Conservation (phyloP, 2,329 filamentous ascomycete species). For the Hypocreales sp. region DNA sequence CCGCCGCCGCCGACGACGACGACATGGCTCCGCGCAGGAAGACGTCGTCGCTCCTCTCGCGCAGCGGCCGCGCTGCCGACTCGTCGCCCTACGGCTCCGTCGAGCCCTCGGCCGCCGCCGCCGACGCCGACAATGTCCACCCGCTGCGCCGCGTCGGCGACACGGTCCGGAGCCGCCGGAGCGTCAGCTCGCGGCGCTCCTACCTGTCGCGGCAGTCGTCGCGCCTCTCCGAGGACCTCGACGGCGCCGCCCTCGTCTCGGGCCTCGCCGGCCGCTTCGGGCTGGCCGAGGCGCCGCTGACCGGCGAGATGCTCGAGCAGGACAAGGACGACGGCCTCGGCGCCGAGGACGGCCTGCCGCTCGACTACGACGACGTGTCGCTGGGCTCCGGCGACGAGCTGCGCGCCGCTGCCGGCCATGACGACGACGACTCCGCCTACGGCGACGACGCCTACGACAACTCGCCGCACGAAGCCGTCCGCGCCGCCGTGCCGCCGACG, state of each 20-base stretch:
- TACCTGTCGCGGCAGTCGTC: conserved; percentile 15
- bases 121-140: conserved; percentile 17
- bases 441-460: conserved; percentile 46
- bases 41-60: conserved; percentile 19
- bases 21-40: conserved; percentile 18
- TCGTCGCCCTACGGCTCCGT: conserved; percentile 23
- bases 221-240: conserved; percentile 31
- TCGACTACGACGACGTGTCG: conserved; percentile 22
- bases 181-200: conserved; percentile 17
- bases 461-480: conserved; percentile 64
- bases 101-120: conserved; percentile 11
- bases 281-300: conserved; percentile 29
- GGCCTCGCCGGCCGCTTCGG: conserved; percentile 38
- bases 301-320: conserved; percentile 28
- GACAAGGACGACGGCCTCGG: conserved; percentile 20
- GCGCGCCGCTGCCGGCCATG: conserved; percentile 43
- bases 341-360: conserved; percentile 18
- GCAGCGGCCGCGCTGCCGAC: conserved; percentile 9
- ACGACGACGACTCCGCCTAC: conserved; percentile 21
- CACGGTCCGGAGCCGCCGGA: conserved; percentile 11
- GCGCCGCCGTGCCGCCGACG: conserved; percentile 61
- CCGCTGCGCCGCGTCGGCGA: conserved; percentile 18
- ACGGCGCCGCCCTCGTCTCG: conserved; percentile 32
- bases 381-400: conserved; percentile 34
- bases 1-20: no score